Evolutionary conservation across 495 filamentous ascomycete species (phyloP), one percentile per base, ranked within the genome.

Genomic region (Penicillium dipodomyicola): DNA sequence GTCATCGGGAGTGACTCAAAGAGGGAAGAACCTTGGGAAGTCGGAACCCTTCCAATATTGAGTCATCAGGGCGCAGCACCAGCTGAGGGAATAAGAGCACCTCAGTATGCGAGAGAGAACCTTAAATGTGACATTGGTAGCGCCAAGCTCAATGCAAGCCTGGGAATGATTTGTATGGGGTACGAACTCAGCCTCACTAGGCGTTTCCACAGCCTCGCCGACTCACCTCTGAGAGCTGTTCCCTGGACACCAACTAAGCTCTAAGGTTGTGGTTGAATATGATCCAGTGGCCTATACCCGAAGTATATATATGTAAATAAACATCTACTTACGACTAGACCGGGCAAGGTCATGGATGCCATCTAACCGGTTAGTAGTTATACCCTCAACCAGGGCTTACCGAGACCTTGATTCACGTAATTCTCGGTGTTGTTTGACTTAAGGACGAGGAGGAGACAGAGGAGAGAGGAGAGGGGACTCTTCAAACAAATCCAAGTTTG

Each of bases 281-380:
- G 33, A 35, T 35, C 14, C 5, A 37, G 33, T 37, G 5, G 33
- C 5, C n/a, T 37, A 37, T 37, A 5, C 12, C 33, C 29, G 9
- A 30, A 30, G 29, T 30, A 30, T 10, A 22, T 20, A 3, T 4
- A 42, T 42, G 7, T 20, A 42, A 9, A 30, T 30, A 44, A 25
- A 25, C 0, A 44, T 14, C 20, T 51, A 41, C 30, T 44, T 49
- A 56, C 2, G 54, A 11, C 19, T 41, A 49, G 59, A 60, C 67
- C 67, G n/a, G n/a, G n/a, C n/a, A n/a, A n/a, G n/a, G n/a, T n/a
- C n/a, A n/a, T n/a, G n/a, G n/a, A n/a, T n/a, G n/a, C n/a, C n/a
- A n/a, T n/a, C n/a, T n/a, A n/a, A n/a, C n/a, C n/a, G n/a, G n/a
- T n/a, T n/a, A n/a, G n/a, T n/a, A n/a, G n/a, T n/a, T n/a, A n/a